These are phyloP conservation scores for Colletotrichum liriopes DNA, from an alignment of 2,329 filamentous ascomycete species.

Conservation along the genomic window DNA sequence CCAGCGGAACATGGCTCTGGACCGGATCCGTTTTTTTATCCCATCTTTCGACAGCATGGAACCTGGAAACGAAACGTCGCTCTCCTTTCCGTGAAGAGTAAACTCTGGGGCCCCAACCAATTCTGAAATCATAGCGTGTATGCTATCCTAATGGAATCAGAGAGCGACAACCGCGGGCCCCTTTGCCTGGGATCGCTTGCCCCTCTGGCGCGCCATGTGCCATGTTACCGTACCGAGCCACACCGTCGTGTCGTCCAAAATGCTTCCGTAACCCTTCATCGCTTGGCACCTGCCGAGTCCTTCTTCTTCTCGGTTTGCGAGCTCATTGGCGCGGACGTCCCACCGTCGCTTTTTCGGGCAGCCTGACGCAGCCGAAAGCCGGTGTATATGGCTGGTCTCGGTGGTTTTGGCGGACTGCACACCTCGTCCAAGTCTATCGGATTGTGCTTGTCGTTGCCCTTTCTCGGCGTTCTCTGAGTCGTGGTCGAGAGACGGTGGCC, in stretches of 20 bases:
- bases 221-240: background rate
- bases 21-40: conserved; percentile 4
- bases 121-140: conserved; percentile 36
- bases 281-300: background rate
- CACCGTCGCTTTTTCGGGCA: background rate
- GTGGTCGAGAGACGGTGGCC: background rate
- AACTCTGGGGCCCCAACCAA: background rate
- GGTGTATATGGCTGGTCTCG: background rate
- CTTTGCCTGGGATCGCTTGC: background rate
- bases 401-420: background rate
- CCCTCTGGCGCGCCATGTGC: background rate
- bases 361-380: background rate
- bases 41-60: conserved; percentile 13
- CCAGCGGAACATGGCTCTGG: conserved; percentile 8
- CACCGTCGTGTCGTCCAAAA: background rate
- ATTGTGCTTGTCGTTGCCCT: background rate
- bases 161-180: background rate
- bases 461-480: background rate
- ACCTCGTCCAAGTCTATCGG: background rate
- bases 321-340: background rate
- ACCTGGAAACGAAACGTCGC: conserved; percentile 34
- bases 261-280: background rate
- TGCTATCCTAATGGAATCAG: conserved; percentile 16
- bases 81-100: conserved; percentile 1
- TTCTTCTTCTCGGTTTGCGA: background rate